Evolutionary conservation across 2,329 filamentous ascomycete species (phyloP).

Genomic region (Neurospora sp.): DNA sequence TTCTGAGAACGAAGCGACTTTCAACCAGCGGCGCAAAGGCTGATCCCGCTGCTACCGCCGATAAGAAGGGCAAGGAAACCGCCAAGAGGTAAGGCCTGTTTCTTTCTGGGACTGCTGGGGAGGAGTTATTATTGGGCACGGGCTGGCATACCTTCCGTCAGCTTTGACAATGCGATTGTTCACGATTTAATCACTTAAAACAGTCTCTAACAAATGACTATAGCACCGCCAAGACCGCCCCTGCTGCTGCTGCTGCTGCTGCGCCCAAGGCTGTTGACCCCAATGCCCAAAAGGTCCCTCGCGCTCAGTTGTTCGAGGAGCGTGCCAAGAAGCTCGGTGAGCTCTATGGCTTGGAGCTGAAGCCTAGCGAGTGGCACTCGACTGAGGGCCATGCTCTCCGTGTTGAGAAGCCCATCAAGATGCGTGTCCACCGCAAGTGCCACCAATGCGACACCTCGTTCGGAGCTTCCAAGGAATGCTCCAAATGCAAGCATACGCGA

Average conservation of each 20-base stretch:
- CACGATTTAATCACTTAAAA: background rate
- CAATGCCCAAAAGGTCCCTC: conserved; percentile 30
- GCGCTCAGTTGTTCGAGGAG: conserved; percentile 44
- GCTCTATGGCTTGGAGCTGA: conserved; percentile 46
- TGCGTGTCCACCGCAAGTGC: conserved; percentile 70
- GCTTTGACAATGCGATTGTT: background rate
- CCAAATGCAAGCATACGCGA: conserved; percentile 66
- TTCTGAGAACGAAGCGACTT: conserved; percentile 28
- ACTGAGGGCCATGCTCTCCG: conserved; percentile 48
- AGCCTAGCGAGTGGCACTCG: conserved; percentile 42
- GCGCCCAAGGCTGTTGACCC: conserved; percentile 5
- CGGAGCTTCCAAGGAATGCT: conserved; percentile 62
- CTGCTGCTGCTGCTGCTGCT: background rate
- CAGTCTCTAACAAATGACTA: background rate
- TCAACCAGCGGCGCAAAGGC: conserved; percentile 13
- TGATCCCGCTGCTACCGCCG: conserved; percentile 5
- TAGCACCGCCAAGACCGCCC: conserved; percentile 6
- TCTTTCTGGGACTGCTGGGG: background rate
- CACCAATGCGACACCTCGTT: conserved; percentile 73
- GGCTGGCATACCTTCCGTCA: background rate
- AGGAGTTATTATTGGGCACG: background rate
- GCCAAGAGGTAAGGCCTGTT: conserved; percentile 11
- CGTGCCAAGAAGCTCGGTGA: conserved; percentile 46
- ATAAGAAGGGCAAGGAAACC: background rate
- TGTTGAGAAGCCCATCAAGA: conserved; percentile 66